These are phyloP conservation scores for Pseudogymnoascus sp. DNA, from an alignment of 2,329 filamentous ascomycete genomes.

Conservation along the genomic window DNA sequence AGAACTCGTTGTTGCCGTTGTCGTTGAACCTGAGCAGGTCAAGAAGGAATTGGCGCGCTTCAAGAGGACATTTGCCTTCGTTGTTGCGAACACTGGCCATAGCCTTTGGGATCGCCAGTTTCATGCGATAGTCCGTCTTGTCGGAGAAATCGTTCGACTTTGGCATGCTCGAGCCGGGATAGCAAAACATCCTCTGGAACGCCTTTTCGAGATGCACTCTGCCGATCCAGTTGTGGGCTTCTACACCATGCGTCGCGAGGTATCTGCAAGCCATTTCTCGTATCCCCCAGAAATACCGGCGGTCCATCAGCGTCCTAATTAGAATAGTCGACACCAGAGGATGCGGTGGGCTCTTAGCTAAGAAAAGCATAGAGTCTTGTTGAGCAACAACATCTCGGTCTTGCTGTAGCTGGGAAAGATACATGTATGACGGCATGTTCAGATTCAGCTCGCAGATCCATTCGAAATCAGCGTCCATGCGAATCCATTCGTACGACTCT, in stretches of 20 bases:
- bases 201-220: constrained; percentile 76
- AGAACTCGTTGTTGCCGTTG: constrained; percentile 82
- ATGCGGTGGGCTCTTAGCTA: constrained; percentile 60
- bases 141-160: constrained; percentile 87
- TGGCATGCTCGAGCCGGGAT: constrained; percentile 69
- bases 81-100: constrained; percentile 71
- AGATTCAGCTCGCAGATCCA: constrained; percentile 85
- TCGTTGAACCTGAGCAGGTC: constrained; percentile 92
- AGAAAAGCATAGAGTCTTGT: constrained; percentile 68
- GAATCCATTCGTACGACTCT: constrained; percentile 97
- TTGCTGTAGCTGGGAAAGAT: constrained; percentile 92
- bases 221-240: constrained; percentile 68
- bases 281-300: constrained; percentile 88
- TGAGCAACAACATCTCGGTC: constrained; percentile 94
- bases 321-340: constrained; percentile 84
- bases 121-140: constrained; percentile 75
- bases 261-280: constrained; percentile 76
- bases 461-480: constrained; percentile 95
- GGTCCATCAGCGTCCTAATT: constrained; percentile 81
- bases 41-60: constrained; percentile 75
- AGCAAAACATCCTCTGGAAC: constrained; percentile 84
- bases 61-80: constrained; percentile 68
- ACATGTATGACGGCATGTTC: constrained; percentile 93
- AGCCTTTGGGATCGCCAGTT: constrained; percentile 73
- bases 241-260: constrained; percentile 67